These are phyloP conservation scores for Colletotrichum sp. DNA, from an alignment of 2,329 filamentous ascomycete genomes.

Conservation along the genomic window DNA sequence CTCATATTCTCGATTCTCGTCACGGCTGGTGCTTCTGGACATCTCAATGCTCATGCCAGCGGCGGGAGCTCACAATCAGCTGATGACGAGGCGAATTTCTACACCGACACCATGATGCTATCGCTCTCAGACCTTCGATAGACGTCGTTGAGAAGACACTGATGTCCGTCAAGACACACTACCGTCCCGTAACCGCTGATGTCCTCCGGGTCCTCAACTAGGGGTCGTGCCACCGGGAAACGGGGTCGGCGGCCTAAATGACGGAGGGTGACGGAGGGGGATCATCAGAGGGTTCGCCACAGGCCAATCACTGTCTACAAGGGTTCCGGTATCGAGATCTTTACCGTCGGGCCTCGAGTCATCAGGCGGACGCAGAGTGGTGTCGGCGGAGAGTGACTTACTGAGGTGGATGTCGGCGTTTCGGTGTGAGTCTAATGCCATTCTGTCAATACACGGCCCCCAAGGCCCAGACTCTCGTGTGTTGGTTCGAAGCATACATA, in stretches of 20 bases:
- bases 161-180: neutral
- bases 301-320: neutral
- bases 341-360: neutral
- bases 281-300: neutral
- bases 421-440: neutral
- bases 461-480: neutral
- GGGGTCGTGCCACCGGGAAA: neutral
- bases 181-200: neutral
- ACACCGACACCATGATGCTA: neutral
- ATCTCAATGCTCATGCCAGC: neutral
- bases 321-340: neutral
- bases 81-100: neutral
- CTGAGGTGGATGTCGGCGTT: neutral
- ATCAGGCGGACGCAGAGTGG: neutral
- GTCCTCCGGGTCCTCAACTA: neutral
- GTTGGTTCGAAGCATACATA: neutral
- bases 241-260: neutral
- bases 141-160: neutral
- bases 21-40: accelerated
- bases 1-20: neutral
- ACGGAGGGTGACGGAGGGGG: neutral
- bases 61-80: neutral
- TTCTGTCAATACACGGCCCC: neutral
- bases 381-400: neutral
- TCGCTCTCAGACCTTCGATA: neutral